A percentile compares a stretch with the other conserved stretches of the same genome.
phyloP scores from a whole-genome alignment of 1,139 yeast species.

The Wickerhamiella infanticola region DNA sequence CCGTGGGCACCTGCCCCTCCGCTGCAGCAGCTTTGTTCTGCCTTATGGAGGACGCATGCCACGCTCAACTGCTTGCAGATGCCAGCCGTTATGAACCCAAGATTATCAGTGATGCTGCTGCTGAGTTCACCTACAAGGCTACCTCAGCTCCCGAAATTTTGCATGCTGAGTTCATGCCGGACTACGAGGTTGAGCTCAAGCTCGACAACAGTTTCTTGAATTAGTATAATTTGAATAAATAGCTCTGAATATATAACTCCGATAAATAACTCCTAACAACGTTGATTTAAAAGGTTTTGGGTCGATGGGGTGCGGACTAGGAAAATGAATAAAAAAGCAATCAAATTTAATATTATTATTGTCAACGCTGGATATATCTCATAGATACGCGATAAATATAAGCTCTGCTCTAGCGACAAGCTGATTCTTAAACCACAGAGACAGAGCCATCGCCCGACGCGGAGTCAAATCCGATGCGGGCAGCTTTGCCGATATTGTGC shows the following conservation, averaged over 20 bases:
- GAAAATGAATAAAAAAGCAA: background rate
- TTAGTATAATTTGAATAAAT: background rate
- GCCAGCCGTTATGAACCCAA: conserved; percentile 23
- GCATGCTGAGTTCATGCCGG: conserved; percentile 63
- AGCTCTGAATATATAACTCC: no score
- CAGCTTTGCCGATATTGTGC: background rate
- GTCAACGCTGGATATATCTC: background rate
- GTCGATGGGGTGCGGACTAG: no score
- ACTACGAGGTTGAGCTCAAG: conserved; percentile 32
- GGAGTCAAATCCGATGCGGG: background rate
- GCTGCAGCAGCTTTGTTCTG: conserved; percentile 68
- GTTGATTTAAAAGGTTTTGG: no score
- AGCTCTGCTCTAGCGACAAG: background rate
- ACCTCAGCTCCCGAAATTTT: conserved; percentile 52
- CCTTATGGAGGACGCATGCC: conserved; percentile 52
- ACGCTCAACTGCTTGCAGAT: conserved; percentile 55
- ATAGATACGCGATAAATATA: background rate
- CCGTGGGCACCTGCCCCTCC: conserved; percentile 65
- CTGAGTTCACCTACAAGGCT: conserved; percentile 48
- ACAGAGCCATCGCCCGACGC: background rate
- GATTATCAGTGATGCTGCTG: conserved; percentile 47
- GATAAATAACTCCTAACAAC: no score
- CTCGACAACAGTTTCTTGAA: conserved; percentile 12
- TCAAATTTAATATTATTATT: no score
- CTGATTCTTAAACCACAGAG: background rate